A percentile compares a stretch with the other conserved stretches of the same genome.
Conservation (phyloP, 2,329 filamentous ascomycete genomes). For the Emergomyces pasteurianus region DNA sequence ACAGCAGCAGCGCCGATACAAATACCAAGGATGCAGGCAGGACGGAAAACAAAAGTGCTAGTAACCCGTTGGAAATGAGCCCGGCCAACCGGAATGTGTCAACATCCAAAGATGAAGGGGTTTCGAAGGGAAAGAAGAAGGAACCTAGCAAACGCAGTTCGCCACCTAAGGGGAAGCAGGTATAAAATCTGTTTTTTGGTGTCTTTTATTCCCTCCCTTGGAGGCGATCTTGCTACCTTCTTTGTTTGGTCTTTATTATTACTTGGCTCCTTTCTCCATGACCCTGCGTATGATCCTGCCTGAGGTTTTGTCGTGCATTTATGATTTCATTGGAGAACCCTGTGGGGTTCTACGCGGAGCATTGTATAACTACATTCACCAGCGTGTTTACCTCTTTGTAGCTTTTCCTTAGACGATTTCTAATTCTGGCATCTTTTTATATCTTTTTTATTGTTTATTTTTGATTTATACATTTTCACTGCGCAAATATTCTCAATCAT, state of each 20-base stretch:
- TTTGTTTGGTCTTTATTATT: neutral
- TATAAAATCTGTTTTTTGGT: neutral
- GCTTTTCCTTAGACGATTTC: too few species aligned
- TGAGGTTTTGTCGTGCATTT: neutral
- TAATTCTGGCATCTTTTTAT: too few species aligned
- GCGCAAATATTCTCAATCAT: too few species aligned
- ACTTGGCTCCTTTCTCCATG: neutral
- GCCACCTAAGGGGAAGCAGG: neutral
- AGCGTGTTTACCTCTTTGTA: neutral
- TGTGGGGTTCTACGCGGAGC: neutral
- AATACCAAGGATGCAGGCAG: neutral
- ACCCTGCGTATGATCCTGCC: neutral
- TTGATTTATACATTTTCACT: neutral
- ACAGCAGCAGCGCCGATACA: neutral
- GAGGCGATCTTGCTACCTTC: neutral
- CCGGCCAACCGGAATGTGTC: neutral
- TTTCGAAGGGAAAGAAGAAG: neutral
- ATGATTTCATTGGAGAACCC: neutral
- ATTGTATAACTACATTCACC: neutral
- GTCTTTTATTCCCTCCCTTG: neutral
- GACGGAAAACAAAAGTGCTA: neutral
- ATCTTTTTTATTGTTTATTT: neutral
- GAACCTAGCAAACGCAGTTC: neutral
- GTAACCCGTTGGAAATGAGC: constrained; percentile 1
- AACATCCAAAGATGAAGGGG: neutral